Evolutionary conservation across 1,284 basidiomycete species (phyloP).

Genomic region (Cutaneotrichosporon sp.): DNA sequence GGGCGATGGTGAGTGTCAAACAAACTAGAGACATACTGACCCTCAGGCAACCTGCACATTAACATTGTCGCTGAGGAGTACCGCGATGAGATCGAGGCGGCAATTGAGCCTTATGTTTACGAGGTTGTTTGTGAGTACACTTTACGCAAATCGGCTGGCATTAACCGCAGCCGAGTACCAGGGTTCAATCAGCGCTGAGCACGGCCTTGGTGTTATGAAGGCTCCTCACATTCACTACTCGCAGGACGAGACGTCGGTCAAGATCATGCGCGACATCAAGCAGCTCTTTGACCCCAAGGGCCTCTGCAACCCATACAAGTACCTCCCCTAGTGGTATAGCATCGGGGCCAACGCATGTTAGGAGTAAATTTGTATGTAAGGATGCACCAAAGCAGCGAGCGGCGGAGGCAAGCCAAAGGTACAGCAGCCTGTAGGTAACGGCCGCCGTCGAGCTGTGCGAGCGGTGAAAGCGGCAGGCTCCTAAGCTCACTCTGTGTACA

Average conservation of each 20-base stretch:
- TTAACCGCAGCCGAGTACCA: constrained; percentile 54
- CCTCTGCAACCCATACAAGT: constrained; percentile 67
- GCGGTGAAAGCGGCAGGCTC: too few relatives aligned
- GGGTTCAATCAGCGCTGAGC: constrained; percentile 95
- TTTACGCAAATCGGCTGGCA: neutral
- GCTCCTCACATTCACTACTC: constrained; percentile 86
- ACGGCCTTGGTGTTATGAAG: constrained; percentile 92
- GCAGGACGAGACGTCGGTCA: constrained; percentile 75
- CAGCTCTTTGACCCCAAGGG: constrained; percentile 84
- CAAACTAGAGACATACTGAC: neutral
- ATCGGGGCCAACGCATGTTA: neutral
- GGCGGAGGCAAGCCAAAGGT: too few relatives aligned
- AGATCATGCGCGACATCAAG: constrained; percentile 88
- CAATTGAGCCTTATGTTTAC: constrained; percentile 93
- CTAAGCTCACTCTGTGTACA: too few relatives aligned
- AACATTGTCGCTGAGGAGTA: constrained; percentile 88
- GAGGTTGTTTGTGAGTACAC: constrained; percentile 66
- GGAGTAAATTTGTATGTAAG: neutral
- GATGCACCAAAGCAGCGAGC: neutral
- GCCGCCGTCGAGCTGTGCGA: too few relatives aligned
- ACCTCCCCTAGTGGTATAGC: constrained; percentile 23
- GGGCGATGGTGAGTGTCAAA: constrained; percentile 72
- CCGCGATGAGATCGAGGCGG: constrained; percentile 75
- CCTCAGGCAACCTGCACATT: constrained; percentile 83
- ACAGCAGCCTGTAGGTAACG: too few relatives aligned